Evolutionary conservation across 75 land plant species (phyloP), one percentile per base, ranked within the genome.

Genomic region (Sequoia sempervirens): DNA sequence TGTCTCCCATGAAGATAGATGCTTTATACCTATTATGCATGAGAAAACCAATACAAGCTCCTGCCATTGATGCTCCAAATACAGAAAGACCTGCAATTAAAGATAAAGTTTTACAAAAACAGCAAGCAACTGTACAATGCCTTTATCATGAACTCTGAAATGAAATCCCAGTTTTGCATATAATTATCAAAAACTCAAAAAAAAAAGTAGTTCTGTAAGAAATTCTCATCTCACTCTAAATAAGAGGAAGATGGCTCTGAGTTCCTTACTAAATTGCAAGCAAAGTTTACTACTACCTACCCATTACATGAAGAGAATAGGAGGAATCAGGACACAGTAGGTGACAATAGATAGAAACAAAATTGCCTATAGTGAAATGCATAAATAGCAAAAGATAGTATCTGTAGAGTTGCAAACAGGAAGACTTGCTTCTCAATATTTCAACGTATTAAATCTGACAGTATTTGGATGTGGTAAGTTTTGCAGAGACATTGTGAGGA

Each of bases 11-110:
- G 75, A 93, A 93, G 66, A 97, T 88, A 81, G 95, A 92, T 80
- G 99, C 96, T 73, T 90, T 94, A 86, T 93, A 88, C 54, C 93
- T 87, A 75, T 97, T 97, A 80, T 97, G 99, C 79, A 92, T 81
- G 68, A 97, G 91, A 86, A 97, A 97, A 45, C 99, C 99, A 83
- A 92, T 82, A 86, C 98, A 97, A 38, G 99, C 93, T 81, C 99
- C 99, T 76, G 98, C 89, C 96, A 97, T 96, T 66, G 99, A 96
- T 86, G 93, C 92, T 81, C 99, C 99, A 88, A 97, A 97, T 84
- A 96, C 79, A 47, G 95, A 86, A 83, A 97, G 91, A 20, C 90
- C 99, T 97, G 91, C 68, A 79, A 32, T 15, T 40, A 52, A 53
- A 69, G 38, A 46, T 4, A 32, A 86, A 76, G 10, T 26, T n/a